phyloP scores from a whole-genome alignment of 2,329 filamentous ascomycete genomes.

The Phialophora macrospora region DNA sequence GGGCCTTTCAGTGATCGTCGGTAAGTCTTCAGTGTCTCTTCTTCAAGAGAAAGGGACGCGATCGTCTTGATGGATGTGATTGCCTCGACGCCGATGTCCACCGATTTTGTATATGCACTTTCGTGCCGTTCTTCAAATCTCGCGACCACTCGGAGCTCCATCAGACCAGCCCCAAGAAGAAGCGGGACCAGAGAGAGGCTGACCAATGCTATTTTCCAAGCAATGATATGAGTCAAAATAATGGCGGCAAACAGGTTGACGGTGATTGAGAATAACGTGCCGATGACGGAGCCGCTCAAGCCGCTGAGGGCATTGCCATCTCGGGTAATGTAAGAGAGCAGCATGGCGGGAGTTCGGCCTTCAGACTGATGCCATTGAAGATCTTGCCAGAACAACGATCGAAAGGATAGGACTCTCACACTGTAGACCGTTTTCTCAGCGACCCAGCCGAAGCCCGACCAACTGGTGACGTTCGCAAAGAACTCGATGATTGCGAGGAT shows the following conservation, averaged over 20 bases:
- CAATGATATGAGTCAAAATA: slow-evolving; percentile 70
- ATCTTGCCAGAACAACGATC: slow-evolving; percentile 32
- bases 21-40: slow-evolving; percentile 55
- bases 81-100: slow-evolving; percentile 59
- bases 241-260: slow-evolving; percentile 72
- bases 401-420: slow-evolving; percentile 34
- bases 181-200: slow-evolving; percentile 70
- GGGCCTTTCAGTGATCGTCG: slow-evolving; percentile 53
- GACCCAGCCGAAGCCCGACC: slow-evolving; percentile 39
- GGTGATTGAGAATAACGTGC: slow-evolving; percentile 34
- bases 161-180: slow-evolving; percentile 65
- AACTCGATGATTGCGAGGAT: slow-evolving; percentile 65
- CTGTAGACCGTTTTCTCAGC: slow-evolving; percentile 32
- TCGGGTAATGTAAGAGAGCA: slow-evolving; percentile 71
- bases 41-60: slow-evolving; percentile 57
- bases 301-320: slow-evolving; percentile 64
- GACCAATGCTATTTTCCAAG: slow-evolving; percentile 78
- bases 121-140: slow-evolving; percentile 62
- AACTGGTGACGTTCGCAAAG: slow-evolving; percentile 59
- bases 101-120: slow-evolving; percentile 57
- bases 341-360: slow-evolving; percentile 63
- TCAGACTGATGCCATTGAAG: slow-evolving; percentile 66
- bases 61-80: slow-evolving; percentile 59
- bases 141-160: slow-evolving; percentile 54
- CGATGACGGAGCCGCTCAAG: slow-evolving; percentile 43